These are phyloP conservation scores for Xylariaceae sp. DNA, from an alignment of 2,329 filamentous ascomycete species.

Conservation along the genomic window DNA sequence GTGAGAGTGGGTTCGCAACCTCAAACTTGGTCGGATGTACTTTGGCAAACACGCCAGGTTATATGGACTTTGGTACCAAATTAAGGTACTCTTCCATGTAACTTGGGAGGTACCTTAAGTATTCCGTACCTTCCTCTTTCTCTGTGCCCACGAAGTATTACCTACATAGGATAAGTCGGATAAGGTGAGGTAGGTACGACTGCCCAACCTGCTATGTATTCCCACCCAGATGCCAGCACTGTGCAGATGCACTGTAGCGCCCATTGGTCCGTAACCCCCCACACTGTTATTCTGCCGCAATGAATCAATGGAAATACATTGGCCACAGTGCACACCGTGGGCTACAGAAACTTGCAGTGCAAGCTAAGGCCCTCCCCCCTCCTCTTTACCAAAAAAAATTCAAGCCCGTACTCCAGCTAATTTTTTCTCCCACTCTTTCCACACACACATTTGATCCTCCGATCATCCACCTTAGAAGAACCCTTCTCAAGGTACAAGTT, in stretches of 20 bases:
- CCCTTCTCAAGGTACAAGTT: constrained; percentile 26
- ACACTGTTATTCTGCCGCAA: background rate
- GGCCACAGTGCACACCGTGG: background rate
- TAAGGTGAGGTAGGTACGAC: background rate
- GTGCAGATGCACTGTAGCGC: background rate
- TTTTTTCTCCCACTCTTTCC: constrained; percentile 27
- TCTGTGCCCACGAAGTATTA: no score
- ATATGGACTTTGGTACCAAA: no score
- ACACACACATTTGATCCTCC: constrained; percentile 26
- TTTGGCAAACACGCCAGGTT: no score
- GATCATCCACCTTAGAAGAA: constrained; percentile 30
- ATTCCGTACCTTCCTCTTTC: no score
- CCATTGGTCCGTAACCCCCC: background rate
- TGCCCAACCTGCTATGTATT: background rate
- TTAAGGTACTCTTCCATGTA: no score
- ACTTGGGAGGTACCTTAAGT: no score
- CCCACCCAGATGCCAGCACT: background rate
- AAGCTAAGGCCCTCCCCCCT: background rate
- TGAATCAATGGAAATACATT: background rate
- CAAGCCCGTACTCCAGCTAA: constrained; percentile 15
- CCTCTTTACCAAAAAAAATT: constrained; percentile 27
- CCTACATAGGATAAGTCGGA: background rate
- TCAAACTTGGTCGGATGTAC: no score
- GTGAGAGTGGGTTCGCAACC: no score
- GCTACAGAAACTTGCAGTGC: constrained; percentile 7